Percentiles rank a stretch among this genome's conserved stretches.
These are phyloP conservation scores for Starmerella davenportii DNA, from an alignment of 805 yeast species.

Conservation along the genomic window DNA sequence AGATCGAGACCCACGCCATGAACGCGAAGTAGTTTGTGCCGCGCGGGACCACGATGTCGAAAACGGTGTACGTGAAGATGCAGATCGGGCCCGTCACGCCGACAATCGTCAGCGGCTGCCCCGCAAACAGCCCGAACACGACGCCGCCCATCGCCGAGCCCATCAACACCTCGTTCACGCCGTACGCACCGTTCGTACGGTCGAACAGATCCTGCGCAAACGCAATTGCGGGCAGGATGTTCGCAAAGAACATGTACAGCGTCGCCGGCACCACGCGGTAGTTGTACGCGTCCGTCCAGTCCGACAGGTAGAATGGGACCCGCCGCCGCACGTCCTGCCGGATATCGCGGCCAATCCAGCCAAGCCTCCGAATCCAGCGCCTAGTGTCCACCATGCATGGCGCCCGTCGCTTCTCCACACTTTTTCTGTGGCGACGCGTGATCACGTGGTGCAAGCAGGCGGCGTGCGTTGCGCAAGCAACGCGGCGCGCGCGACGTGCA, in stretches of 20 bases:
- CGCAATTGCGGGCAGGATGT: slow-evolving; percentile 79
- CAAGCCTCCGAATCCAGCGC: too few relatives aligned
- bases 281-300: slow-evolving; percentile 66
- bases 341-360: not conserved
- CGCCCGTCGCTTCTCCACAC: too few relatives aligned
- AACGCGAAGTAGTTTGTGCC: slow-evolving; percentile 53
- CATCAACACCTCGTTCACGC: slow-evolving; percentile 75
- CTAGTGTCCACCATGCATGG: too few relatives aligned
- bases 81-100: slow-evolving; percentile 96
- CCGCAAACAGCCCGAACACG: slow-evolving; percentile 67
- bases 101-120: slow-evolving; percentile 86
- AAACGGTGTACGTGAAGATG: slow-evolving; percentile 81
- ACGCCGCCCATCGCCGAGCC: slow-evolving; percentile 79
- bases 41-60: slow-evolving; percentile 42
- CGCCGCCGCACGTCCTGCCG: slow-evolving; percentile 7
- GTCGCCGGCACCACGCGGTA: slow-evolving; percentile 80
- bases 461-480: too few relatives aligned
- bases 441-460: too few relatives aligned
- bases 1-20: slow-evolving; percentile 88
- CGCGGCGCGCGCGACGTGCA: too few relatives aligned
- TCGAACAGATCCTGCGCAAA: slow-evolving; percentile 97
- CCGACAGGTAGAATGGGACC: slow-evolving; percentile 51
- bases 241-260: slow-evolving; percentile 70
- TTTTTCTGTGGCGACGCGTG: too few relatives aligned
- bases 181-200: slow-evolving; percentile 69